Evolutionary conservation across 2,329 filamentous ascomycete genomes (phyloP).

Genomic region (Magnaporthiopsis poae): DNA sequence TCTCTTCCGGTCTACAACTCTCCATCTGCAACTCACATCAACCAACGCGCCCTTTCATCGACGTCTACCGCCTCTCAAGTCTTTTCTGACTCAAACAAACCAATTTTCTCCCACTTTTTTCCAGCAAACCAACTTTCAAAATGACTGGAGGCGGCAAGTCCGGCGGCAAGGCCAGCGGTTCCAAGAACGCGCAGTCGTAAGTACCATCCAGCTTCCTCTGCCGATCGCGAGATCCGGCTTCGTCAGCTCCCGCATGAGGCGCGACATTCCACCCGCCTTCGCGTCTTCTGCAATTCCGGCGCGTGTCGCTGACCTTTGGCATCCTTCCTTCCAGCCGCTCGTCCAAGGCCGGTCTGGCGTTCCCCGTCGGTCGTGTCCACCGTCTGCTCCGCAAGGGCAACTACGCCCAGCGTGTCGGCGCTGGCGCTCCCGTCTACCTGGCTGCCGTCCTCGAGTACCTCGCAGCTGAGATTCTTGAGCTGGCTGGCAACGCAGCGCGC

Average conservation of each 20-base stretch:
- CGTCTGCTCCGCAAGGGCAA: conserved; percentile 98
- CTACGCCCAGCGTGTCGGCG: conserved; percentile 98
- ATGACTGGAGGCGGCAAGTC: conserved; percentile 99
- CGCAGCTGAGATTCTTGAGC: conserved; percentile 92
- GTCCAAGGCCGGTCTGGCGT: conserved; percentile 97
- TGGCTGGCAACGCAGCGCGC: conserved; percentile 97
- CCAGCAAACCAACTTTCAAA: conserved; percentile 50
- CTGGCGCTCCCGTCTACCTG: conserved; percentile 96
- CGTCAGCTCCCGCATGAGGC: neutral
- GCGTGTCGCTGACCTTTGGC: conserved; percentile 26
- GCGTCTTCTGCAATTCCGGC: conserved; percentile 7
- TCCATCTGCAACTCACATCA: conserved; percentile 18
- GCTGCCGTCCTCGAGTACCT: conserved; percentile 97
- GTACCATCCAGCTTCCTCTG: conserved; percentile 28
- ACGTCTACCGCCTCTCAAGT: conserved; percentile 19
- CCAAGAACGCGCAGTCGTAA: conserved; percentile 99
- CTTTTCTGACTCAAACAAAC: neutral
- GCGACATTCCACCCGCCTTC: neutral
- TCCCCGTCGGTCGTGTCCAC: conserved; percentile 98
- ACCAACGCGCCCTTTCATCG: conserved; percentile 20
- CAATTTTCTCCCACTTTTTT: conserved; percentile 14
- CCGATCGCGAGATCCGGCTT: neutral
- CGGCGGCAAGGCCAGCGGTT: conserved; percentile 97
- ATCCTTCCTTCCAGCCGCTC: conserved; percentile 59
- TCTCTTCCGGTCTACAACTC: conserved; percentile 21